phyloP scores from a whole-genome alignment of 2,329 filamentous ascomycete genomes.

The Bertia moriformis region DNA sequence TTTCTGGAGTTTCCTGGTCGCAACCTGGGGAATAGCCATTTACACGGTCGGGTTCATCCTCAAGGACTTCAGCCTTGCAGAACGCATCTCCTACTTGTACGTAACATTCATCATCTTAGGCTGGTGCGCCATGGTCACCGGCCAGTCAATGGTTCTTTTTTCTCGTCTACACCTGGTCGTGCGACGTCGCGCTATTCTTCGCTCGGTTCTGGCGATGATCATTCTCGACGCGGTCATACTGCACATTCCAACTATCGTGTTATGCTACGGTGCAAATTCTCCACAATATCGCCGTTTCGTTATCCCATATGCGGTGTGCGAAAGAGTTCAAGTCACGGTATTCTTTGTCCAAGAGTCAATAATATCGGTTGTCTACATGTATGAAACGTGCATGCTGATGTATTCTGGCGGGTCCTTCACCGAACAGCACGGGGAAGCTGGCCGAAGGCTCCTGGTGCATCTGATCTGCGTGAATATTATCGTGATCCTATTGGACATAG shows the following conservation, averaged over 20 bases:
- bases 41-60: conserved; percentile 21
- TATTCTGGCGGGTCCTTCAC: background rate
- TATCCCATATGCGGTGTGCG: conserved; percentile 20
- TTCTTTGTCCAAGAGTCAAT: conserved; percentile 4
- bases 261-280: conserved; percentile 27
- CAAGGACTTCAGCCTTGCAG: conserved; percentile 16
- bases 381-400: conserved; percentile 2
- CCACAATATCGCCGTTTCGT: conserved; percentile 12
- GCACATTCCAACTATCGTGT: conserved; percentile 30
- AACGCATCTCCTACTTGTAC: conserved; percentile 17
- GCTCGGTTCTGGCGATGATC: conserved; percentile 33
- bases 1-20: conserved; percentile 5
- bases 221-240: conserved; percentile 30
- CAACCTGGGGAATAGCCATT: conserved; percentile 3
- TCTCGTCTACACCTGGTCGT: conserved; percentile 38
- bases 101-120: conserved; percentile 27
- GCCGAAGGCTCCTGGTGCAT: conserved; percentile 20
- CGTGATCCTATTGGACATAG: conserved; percentile 28
- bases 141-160: conserved; percentile 37
- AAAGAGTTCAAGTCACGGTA: conserved; percentile 11
- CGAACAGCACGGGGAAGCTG: conserved; percentile 3
- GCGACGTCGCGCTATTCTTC: conserved; percentile 25
- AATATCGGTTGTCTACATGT: conserved; percentile 4
- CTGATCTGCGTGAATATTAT: conserved; percentile 27
- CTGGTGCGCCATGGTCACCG: conserved; percentile 40